These are phyloP conservation scores for Arachis hypogaea DNA, from an alignment of 306 rosid species.

Conservation along the genomic window DNA sequence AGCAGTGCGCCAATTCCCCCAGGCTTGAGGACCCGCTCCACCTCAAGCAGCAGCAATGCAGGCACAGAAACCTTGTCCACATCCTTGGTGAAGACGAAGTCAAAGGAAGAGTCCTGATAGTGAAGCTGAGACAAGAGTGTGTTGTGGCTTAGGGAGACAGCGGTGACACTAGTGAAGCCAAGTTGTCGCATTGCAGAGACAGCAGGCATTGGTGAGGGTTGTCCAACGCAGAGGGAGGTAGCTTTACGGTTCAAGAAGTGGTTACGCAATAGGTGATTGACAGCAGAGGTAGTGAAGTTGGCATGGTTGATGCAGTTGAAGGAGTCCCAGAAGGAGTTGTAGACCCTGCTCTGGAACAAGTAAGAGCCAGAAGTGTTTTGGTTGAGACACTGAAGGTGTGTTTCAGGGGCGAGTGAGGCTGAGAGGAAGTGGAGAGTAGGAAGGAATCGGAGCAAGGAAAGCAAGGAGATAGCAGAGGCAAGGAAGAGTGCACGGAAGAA, in stretches of 20 bases:
- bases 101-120: slow-evolving; percentile 60
- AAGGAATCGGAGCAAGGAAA: slow-evolving; percentile 60
- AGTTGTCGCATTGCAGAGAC: slow-evolving; percentile 55
- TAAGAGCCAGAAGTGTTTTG: slow-evolving; percentile 41
- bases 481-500: slow-evolving; percentile 60
- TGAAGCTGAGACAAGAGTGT: slow-evolving; percentile 48
- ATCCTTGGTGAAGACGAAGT: slow-evolving; percentile 76
- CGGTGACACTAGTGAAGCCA: slow-evolving; percentile 60
- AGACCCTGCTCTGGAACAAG: slow-evolving; percentile 56
- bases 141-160: slow-evolving; percentile 51
- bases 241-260: slow-evolving; percentile 47
- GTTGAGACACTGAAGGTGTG: slow-evolving; percentile 50
- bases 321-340: slow-evolving; percentile 62
- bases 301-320: slow-evolving; percentile 46
- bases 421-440: slow-evolving; percentile 45
- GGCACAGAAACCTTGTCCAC: slow-evolving; percentile 67
- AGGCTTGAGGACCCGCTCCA: slow-evolving; percentile 86
- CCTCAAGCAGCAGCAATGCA: slow-evolving; percentile 72
- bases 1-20: slow-evolving; percentile 83
- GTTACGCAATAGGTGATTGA: slow-evolving; percentile 50
- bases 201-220: slow-evolving; percentile 52
- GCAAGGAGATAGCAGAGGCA: slow-evolving; percentile 61
- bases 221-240: slow-evolving; percentile 72
- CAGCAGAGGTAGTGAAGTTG: slow-evolving; percentile 57
- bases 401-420: slow-evolving; percentile 48